Evolutionary conservation across 192 early-diverging fungal species (phyloP).

Genomic region (Coemansia sp.): DNA sequence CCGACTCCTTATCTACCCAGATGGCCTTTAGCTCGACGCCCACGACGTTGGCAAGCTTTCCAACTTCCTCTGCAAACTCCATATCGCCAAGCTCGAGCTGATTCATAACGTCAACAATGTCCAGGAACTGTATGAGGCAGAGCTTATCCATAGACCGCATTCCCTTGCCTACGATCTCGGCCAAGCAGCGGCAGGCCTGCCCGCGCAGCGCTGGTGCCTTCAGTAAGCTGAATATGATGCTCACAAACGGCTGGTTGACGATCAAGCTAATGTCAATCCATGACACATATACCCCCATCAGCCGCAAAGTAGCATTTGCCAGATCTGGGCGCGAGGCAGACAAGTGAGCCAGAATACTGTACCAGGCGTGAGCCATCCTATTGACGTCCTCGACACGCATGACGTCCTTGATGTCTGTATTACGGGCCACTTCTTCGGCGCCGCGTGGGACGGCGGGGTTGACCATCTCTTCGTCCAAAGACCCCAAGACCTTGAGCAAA

Average conservation of each 20-base stretch:
- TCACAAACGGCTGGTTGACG: conserved; percentile 79
- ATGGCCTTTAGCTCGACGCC: conserved; percentile 45
- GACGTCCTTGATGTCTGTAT: conserved; percentile 84
- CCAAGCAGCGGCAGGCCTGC: conserved; percentile 80
- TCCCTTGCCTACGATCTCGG: conserved; percentile 86
- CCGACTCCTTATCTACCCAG: conserved; percentile 41
- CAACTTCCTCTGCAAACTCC: conserved; percentile 51
- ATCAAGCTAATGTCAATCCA: conserved; percentile 96
- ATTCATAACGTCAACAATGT: conserved; percentile 36
- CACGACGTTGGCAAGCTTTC: conserved; percentile 46
- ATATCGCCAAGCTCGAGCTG: conserved; percentile 40
- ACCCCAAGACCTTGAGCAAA: conserved; percentile 74
- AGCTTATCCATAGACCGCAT: conserved; percentile 92
- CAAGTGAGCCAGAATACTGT: conserved; percentile 66
- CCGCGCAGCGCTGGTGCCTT: conserved; percentile 62
- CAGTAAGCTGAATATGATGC: conserved; percentile 74
- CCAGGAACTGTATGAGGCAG: conserved; percentile 74
- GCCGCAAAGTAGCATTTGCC: conserved; percentile 65
- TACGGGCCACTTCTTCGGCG: conserved; percentile 67
- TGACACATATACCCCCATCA: conserved; percentile 87
- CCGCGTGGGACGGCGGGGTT: conserved; percentile 67
- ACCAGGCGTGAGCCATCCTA: conserved; percentile 73
- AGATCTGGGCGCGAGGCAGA: conserved; percentile 61
- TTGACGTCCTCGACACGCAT: conserved; percentile 84
- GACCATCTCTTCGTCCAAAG: conserved; percentile 90